Evolutionary conservation across 495 filamentous ascomycete species (phyloP).

Genomic region (Paragyromitra xinjiangensis): DNA sequence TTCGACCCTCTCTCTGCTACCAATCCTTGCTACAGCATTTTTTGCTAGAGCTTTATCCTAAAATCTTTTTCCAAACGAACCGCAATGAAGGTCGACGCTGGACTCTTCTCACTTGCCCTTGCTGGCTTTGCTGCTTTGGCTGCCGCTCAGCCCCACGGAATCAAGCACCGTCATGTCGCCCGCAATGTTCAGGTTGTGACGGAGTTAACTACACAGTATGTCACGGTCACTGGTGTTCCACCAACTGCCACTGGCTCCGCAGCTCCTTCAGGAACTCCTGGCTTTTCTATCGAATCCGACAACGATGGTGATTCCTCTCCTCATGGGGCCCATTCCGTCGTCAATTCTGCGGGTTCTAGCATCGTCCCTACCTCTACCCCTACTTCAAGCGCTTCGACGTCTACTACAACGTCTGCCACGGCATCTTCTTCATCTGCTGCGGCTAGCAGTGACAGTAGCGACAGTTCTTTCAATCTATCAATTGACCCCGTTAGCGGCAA

Average conservation of each 20-base stretch:
- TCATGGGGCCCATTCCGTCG: background rate
- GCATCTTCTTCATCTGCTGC: background rate
- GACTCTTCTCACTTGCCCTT: constrained; percentile 50
- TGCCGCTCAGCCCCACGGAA: constrained; percentile 48
- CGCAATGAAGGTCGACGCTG: constrained; percentile 47
- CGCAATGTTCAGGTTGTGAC: constrained; percentile 22
- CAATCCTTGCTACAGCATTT: constrained; percentile 4
- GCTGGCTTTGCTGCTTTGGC: constrained; percentile 39
- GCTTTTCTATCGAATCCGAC: background rate
- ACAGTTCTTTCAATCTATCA: background rate
- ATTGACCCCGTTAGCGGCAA: constrained; percentile 58
- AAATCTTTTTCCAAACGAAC: constrained; percentile 1
- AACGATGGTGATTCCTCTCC: background rate
- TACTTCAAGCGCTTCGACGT: background rate
- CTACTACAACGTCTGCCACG: background rate
- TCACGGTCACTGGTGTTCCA: constrained; percentile 37
- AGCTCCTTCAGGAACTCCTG: background rate
- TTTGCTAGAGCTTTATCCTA: constrained; percentile 5
- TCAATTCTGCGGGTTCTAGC: background rate
- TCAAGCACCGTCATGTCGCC: constrained; percentile 44
- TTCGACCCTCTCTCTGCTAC: background rate
- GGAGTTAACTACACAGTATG: constrained; percentile 20
- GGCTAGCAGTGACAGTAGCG: background rate
- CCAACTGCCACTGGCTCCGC: background rate
- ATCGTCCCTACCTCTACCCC: background rate